These are phyloP conservation scores for Termitomyces sp. DNA, from an alignment of 768 basidiomycete species.

Conservation along the genomic window DNA sequence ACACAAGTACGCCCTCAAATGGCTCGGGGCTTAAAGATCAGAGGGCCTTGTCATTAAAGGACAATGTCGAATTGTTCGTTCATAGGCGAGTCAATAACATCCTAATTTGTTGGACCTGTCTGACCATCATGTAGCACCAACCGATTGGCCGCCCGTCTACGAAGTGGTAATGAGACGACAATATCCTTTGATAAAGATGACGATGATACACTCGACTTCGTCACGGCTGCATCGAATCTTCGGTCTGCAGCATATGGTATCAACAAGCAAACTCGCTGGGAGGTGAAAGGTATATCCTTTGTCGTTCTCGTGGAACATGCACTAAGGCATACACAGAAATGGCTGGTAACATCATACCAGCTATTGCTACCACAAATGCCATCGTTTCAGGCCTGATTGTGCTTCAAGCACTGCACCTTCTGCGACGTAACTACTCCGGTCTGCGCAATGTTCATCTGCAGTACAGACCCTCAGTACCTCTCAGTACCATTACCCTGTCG, in stretches of 20 bases:
- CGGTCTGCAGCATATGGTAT: constrained; percentile 91
- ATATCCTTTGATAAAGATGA: constrained; percentile 98
- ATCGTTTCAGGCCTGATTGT: constrained; percentile 95
- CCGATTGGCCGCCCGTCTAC: constrained; percentile 67
- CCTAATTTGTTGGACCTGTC: neutral
- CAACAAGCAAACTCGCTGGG: constrained; percentile 86
- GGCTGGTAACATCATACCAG: constrained; percentile 99
- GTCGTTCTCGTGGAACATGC: neutral
- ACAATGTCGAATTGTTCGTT: constrained; percentile 80
- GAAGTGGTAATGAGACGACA: constrained; percentile 54
- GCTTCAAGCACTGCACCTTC: constrained; percentile 82
- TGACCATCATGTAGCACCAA: constrained; percentile 55
- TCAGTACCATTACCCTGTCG: constrained; percentile 64
- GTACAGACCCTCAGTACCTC: constrained; percentile 74
- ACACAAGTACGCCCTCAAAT: constrained; percentile 23
- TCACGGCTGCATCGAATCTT: constrained; percentile 91
- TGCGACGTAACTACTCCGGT: constrained; percentile 58
- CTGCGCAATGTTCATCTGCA: constrained; percentile 78
- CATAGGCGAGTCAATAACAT: constrained; percentile 54
- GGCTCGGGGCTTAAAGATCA: constrained; percentile 73
- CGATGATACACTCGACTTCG: constrained; percentile 95
- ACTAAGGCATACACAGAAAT: constrained; percentile 58
- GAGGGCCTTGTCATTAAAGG: constrained; percentile 66
- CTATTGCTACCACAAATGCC: constrained; percentile 98
- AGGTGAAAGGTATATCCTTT: constrained; percentile 76